A percentile compares a stretch with the other conserved stretches of the same genome.
Conservation (phyloP, 345 rosid species). For the Pistacia vera region DNA sequence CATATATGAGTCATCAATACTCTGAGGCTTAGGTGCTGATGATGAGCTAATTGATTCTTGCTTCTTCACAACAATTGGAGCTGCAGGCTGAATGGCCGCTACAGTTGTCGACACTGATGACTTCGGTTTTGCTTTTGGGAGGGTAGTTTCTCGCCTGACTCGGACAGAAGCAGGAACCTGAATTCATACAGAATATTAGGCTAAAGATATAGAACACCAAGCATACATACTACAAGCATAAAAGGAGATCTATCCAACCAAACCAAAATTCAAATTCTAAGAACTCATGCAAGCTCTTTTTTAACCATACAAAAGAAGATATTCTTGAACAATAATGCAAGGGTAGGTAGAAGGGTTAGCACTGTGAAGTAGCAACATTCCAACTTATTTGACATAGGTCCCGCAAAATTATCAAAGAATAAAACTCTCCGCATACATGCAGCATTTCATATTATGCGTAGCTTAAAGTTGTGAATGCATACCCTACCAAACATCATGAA, state of each 20-base stretch:
- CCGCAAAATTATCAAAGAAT: not conserved
- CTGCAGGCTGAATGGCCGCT: constrained; percentile 40
- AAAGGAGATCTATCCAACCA: not conserved
- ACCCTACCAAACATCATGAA: not conserved
- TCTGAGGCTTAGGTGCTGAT: constrained; percentile 58
- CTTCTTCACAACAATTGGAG: constrained; percentile 47
- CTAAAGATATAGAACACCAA: not conserved
- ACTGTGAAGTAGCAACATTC: not conserved
- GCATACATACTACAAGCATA: not conserved
- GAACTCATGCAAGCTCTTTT: not conserved
- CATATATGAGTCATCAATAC: constrained; percentile 85
- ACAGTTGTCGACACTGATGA: constrained; percentile 32
- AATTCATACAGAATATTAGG: constrained; percentile 10
- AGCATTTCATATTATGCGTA: not conserved
- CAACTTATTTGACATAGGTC: not conserved
- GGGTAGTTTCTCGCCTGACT: constrained; percentile 82
- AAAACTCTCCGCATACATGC: not conserved
- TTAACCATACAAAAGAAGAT: too few relatives aligned
- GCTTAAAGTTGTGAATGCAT: not conserved
- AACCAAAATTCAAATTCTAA: not conserved
- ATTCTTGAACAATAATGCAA: not conserved
- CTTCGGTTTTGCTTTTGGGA: constrained; percentile 74
- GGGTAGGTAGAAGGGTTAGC: not conserved
- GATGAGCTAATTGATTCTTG: constrained; percentile 46
- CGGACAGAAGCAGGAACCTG: constrained; percentile 98